Base-by-base conservation (phyloP, 2,329 filamentous ascomycete species). In the Mycogone perniciosa region DNA sequence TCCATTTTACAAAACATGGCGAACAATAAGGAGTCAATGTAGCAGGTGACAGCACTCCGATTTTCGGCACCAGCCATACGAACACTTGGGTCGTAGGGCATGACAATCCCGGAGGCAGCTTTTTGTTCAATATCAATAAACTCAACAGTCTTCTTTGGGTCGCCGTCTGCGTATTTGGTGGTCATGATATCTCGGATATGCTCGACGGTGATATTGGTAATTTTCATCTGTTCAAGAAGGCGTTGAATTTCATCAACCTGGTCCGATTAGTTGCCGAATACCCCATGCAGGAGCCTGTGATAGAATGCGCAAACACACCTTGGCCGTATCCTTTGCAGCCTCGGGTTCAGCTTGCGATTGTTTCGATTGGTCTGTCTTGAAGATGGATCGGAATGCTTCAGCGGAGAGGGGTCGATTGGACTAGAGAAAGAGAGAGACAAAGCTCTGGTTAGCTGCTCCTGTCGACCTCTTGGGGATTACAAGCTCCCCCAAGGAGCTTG, bases 1-100 rank as follows among this genome's bases (percentile, higher is more conserved):
- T 89, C 86, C 35, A 96, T 76, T 54, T 88, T 85, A 13, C 88
- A 87, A 65, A 97, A 97, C 89, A 99, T 96, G 66, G 92, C 87
- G 65, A 96, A 97, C 1, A 99, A 77, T 26, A 97, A 72, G 0
- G 92, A 80, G 66, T 97, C 93, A 11, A 97, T 75, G 65, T 95
- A 97, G 71, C 93, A 99, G n/a, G 92, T 97, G 34, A 96, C 89
- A 44, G 81, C 82, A 41, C 85, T 79, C 44, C 90, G 79, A 63
- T 99, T 99, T 60, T 89, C 86, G 9, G 93, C 92, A 6, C 93
- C 93, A 4, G 89, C 72, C 73, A 97, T 83, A 51, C 79, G 79
- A 6, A 86, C 76, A 48, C 77, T 76, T 7, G 89, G 82, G 50
- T 89, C 78, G 70, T 89, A 95, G 11, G 82, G 80, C 55, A 83